A percentile compares a stretch with the other conserved stretches of the same genome.
phyloP scores from a whole-genome alignment of 1,284 basidiomycete genomes.

The Ustilago sp. region DNA sequence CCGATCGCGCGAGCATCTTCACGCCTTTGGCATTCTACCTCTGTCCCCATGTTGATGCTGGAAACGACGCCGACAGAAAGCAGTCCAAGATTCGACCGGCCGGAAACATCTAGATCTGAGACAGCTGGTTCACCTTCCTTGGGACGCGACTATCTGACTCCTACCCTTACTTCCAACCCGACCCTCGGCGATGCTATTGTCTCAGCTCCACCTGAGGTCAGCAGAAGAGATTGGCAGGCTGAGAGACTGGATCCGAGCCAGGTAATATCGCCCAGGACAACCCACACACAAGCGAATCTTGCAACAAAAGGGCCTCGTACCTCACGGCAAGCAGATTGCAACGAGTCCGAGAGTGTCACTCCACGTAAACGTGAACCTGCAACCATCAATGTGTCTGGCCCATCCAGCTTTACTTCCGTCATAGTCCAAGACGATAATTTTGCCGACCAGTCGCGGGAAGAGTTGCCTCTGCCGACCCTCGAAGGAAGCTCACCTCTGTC shows the following conservation, averaged over 20 bases:
- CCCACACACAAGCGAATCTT: neutral
- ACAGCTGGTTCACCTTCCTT: neutral
- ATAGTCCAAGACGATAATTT: neutral
- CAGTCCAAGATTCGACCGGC: neutral
- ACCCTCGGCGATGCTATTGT: neutral
- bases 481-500: neutral
- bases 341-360: neutral
- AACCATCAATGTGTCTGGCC: neutral
- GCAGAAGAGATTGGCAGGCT: neutral
- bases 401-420: neutral
- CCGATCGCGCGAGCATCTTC: neutral
- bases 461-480: neutral
- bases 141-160: neutral
- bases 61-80: neutral
- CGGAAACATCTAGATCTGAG: neutral
- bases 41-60: slow-evolving; percentile 13
- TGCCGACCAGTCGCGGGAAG: neutral
- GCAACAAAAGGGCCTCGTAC: neutral
- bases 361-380: neutral
- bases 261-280: neutral
- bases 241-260: neutral
- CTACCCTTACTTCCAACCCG: slow-evolving; percentile 3
- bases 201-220: neutral
- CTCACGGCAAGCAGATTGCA: neutral
- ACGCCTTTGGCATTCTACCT: slow-evolving; percentile 15